Evolutionary conservation across 2,329 filamentous ascomycete genomes (phyloP).

Genomic region (Penicillium occitanis): DNA sequence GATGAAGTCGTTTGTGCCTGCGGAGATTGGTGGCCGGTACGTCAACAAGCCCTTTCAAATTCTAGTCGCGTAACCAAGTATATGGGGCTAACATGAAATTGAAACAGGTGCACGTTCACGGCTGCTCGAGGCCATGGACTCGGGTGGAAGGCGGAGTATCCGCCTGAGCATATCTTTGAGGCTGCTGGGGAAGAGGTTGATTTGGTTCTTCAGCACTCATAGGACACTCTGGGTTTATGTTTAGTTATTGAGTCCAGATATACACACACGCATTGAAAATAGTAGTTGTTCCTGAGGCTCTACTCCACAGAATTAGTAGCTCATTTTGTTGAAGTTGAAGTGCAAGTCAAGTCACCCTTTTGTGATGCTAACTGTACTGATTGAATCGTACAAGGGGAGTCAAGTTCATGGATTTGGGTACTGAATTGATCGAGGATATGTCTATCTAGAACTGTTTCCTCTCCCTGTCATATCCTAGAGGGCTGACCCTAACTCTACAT

Average conservation of each 20-base stretch:
- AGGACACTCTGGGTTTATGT: background rate
- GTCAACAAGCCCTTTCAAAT: conserved; percentile 20
- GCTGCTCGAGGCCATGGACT: conserved; percentile 44
- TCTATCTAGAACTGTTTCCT: too few species aligned
- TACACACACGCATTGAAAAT: too few species aligned
- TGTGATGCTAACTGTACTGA: too few species aligned
- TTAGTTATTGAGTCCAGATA: background rate
- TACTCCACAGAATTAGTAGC: too few species aligned
- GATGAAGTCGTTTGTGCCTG: conserved; percentile 37
- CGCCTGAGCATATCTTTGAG: conserved; percentile 50
- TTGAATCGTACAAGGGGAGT: too few species aligned
- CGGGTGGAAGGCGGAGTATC: conserved; percentile 49
- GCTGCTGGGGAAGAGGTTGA: conserved; percentile 50
- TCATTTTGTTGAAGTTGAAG: too few species aligned
- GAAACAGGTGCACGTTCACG: conserved; percentile 45
- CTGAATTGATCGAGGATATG: too few species aligned
- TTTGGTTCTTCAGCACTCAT: conserved; percentile 37
- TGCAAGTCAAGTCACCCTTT: too few species aligned
- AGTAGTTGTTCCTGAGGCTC: too few species aligned
- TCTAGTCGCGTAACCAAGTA: background rate
- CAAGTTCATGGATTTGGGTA: too few species aligned
- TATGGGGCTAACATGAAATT: background rate
- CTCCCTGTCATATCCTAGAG: too few species aligned
- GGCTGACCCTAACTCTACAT: too few species aligned
- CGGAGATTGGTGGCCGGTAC: conserved; percentile 49